Percentiles rank a stretch among this genome's conserved stretches.
These are phyloP conservation scores for Prunus mongolica DNA, from an alignment of 306 rosid species.

Conservation along the genomic window DNA sequence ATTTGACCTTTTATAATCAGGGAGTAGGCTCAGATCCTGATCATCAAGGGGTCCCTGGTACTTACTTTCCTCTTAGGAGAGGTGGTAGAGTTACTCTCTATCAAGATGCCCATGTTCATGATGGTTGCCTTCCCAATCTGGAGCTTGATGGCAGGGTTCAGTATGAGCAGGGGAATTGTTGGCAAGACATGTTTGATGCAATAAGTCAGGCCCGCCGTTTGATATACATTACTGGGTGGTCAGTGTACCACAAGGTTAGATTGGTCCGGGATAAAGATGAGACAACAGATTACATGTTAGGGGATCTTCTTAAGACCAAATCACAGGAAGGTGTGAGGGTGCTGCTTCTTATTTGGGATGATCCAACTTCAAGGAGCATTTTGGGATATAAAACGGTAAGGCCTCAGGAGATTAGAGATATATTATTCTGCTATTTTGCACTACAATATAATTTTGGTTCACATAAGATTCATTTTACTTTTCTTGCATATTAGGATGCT, in stretches of 20 bases:
- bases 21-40: constrained; percentile 46
- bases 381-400: constrained; percentile 67
- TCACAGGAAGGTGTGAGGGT: constrained; percentile 91
- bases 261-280: constrained; percentile 47
- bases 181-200: constrained; percentile 72
- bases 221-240: constrained; percentile 86
- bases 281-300: constrained; percentile 37
- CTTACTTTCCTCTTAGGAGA: constrained; percentile 75
- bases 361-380: constrained; percentile 73
- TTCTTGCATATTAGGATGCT: background rate
- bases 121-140: constrained; percentile 51
- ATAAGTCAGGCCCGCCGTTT: constrained; percentile 62
- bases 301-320: constrained; percentile 75
- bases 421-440: constrained; percentile 1
- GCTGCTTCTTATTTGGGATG: constrained; percentile 89
- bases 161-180: constrained; percentile 58
- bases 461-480: background rate
- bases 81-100: constrained; percentile 76
- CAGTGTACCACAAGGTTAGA: constrained; percentile 68
- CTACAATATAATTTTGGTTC: background rate
- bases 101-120: constrained; percentile 80
- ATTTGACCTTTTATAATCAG: constrained; percentile 31
- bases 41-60: constrained; percentile 59
- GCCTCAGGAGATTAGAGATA: constrained; percentile 8
- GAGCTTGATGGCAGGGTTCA: constrained; percentile 38